Evolutionary conservation across 345 rosid species (phyloP).

Genomic region (Corchorus olitorius): DNA sequence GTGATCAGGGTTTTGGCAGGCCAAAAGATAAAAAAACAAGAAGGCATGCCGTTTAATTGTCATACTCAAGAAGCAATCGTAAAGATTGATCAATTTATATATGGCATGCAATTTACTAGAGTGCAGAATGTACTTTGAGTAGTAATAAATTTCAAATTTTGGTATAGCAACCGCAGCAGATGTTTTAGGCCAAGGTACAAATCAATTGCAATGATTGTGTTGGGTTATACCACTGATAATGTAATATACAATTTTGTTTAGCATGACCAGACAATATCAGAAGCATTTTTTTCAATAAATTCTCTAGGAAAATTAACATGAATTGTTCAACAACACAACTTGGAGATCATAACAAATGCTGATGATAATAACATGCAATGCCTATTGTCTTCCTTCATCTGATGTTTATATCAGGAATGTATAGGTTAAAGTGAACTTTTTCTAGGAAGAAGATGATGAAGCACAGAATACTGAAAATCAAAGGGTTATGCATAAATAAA

Average conservation of each 20-base stretch:
- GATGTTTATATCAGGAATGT: background rate
- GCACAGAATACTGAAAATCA: background rate
- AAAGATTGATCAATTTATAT: background rate
- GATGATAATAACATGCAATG: background rate
- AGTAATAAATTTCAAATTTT: background rate
- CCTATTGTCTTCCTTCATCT: background rate
- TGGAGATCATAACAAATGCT: background rate
- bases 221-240: background rate
- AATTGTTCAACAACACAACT: background rate
- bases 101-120: background rate
- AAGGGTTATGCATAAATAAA: background rate
- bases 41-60: background rate
- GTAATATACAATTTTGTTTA: background rate
- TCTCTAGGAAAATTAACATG: background rate
- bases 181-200: background rate
- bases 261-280: conserved; percentile 3
- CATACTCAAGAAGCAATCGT: background rate
- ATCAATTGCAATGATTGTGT: background rate
- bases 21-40: background rate
- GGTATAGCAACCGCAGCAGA: background rate
- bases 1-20: background rate
- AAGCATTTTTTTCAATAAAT: background rate
- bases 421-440: background rate
- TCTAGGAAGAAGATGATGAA: background rate
- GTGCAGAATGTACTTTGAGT: background rate